A percentile compares a stretch with the other conserved stretches of the same genome.
phyloP scores from a whole-genome alignment of 768 basidiomycete genomes.

The Tephrocybe sp. region DNA sequence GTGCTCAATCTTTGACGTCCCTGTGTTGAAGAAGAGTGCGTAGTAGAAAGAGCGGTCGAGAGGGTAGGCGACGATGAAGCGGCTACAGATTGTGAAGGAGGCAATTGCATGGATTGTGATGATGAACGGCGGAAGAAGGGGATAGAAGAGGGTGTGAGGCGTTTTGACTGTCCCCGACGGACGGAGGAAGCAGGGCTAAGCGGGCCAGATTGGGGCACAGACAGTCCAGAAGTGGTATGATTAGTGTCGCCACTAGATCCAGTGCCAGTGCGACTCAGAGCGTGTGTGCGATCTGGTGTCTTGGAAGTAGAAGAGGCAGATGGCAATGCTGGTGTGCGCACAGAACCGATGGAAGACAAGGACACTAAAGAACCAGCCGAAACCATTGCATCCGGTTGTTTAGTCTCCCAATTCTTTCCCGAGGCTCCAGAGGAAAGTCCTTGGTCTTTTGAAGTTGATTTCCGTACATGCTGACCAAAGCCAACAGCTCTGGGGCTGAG shows the following conservation, averaged over 20 bases:
- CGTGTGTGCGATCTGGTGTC: conserved; percentile 59
- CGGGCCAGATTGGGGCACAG: conserved; percentile 54
- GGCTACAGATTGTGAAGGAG: conserved; percentile 43
- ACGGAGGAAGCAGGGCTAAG: conserved; percentile 73
- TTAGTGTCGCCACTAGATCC: conserved; percentile 76
- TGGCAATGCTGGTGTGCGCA: conserved; percentile 45
- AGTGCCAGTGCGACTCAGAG: conserved; percentile 68
- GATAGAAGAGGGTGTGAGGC: conserved; percentile 88
- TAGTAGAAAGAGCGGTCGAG: conserved; percentile 44
- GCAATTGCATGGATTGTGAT: conserved; percentile 80
- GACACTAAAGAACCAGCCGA: conserved; percentile 78
- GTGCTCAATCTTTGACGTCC: conserved; percentile 39
- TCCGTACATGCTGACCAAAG: conserved; percentile 65
- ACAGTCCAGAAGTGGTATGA: conserved; percentile 50
- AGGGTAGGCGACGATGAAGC: conserved; percentile 53
- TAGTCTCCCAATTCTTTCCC: conserved; percentile 60
- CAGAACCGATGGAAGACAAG: conserved; percentile 70
- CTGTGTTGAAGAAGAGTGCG: conserved; percentile 37
- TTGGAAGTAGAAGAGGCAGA: conserved; percentile 48
- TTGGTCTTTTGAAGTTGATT: conserved; percentile 68
- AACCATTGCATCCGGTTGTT: conserved; percentile 72
- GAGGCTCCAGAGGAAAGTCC: conserved; percentile 40
- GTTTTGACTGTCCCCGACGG: conserved; percentile 68
- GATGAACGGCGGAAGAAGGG: conserved; percentile 93
- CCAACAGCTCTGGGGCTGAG: conserved; percentile 66